Conservation (phyloP, 2,329 filamentous ascomycete species). For the Penicillium sp. region DNA sequence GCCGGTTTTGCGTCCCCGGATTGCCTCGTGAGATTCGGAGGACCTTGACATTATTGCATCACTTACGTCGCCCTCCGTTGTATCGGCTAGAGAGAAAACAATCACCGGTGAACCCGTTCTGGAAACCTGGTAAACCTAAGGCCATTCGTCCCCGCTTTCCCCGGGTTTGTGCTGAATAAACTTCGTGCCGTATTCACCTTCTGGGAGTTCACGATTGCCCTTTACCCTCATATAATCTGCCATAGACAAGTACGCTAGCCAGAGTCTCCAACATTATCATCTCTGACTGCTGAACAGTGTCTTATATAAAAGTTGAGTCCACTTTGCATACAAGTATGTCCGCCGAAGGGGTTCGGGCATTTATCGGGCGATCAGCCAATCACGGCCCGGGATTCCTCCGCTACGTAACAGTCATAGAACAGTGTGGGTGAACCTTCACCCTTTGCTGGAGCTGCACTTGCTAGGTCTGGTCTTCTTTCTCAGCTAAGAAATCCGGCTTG, state of each 20-base stretch:
- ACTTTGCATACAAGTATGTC: not conserved
- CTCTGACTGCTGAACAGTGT: not conserved
- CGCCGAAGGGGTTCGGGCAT: conserved; percentile 21
- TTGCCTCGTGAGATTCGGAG: not conserved
- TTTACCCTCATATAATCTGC: not conserved
- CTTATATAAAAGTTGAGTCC: not conserved
- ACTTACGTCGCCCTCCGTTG: conserved; percentile 2
- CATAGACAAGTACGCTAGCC: not conserved
- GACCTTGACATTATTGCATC: not conserved
- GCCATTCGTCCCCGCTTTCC: conserved; percentile 1
- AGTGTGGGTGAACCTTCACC: not conserved
- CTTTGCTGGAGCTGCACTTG: not conserved
- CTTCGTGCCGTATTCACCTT: not conserved
- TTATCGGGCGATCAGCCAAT: conserved; percentile 32
- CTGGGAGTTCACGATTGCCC: not conserved
- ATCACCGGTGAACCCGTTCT: conserved; percentile 9
- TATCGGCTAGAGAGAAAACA: conserved; percentile 17
- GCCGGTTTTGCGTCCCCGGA: not conserved
- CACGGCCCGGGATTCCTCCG: conserved; percentile 3
- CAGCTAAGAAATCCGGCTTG: not conserved
- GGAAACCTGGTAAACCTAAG: not conserved
- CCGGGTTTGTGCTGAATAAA: not conserved
- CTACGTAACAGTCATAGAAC: not conserved
- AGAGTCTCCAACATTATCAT: not conserved
- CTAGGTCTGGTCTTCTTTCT: not conserved